Percentiles rank a stretch among this genome's conserved stretches.
Conservation (phyloP, 345 rosid species). For the Toxicodendron radicans region DNA sequence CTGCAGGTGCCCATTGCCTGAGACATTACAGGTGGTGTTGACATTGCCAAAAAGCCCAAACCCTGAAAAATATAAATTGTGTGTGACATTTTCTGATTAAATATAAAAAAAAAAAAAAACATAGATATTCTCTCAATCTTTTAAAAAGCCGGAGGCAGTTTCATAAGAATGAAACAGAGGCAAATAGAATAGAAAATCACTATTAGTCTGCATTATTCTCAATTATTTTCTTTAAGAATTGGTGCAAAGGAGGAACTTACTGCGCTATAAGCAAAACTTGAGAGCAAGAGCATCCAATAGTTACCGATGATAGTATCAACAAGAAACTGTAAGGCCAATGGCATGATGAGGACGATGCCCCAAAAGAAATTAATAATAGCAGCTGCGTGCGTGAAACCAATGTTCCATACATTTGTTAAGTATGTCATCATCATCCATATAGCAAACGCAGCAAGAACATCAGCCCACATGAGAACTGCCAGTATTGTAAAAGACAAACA, state of each 20-base stretch:
- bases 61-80: conserved; percentile 11
- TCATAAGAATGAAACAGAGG: too few relatives aligned
- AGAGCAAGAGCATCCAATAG: conserved; percentile 22
- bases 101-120: too few relatives aligned
- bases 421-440: conserved; percentile 26
- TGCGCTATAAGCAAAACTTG: conserved; percentile 9
- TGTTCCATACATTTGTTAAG: conserved; percentile 27
- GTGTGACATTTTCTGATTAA: too few relatives aligned
- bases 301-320: conserved; percentile 19
- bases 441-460: conserved; percentile 5
- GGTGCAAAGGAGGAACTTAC: conserved; percentile 1
- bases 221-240: too few relatives aligned
- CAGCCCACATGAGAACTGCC: conserved; percentile 19
- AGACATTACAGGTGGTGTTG: conserved; percentile 13
- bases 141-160: too few relatives aligned
- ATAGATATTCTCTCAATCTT: too few relatives aligned
- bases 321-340: conserved; percentile 2
- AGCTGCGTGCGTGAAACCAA: conserved; percentile 20
- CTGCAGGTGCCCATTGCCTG: conserved; percentile 11
- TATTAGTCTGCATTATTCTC: too few relatives aligned
- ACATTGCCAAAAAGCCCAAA: conserved; percentile 20
- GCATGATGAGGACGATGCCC: conserved; percentile 15
- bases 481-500: not conserved
- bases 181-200: too few relatives aligned
- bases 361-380: conserved; percentile 22